Base-by-base conservation (phyloP, 331 rosid genomes). In the Spiraea crenata region DNA sequence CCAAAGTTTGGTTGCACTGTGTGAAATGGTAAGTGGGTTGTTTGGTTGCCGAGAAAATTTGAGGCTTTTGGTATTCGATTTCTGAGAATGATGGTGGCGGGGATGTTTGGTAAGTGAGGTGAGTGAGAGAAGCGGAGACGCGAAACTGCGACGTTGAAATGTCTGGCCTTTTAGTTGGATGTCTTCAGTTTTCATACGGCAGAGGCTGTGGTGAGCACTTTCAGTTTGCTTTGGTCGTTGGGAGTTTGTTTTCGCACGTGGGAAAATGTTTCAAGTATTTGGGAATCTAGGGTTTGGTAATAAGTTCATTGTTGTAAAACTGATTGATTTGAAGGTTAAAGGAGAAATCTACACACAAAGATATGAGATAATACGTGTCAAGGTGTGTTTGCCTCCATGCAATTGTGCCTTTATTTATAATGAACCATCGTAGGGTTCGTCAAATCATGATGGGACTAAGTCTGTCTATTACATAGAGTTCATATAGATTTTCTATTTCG, bases 71-170 rank as follows among this genome's bases (percentile, higher is more conserved):
- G 58, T 9, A 48, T 48, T 49, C 46, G 62, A 13, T 12, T 13
- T 20, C 1, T 12, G 20, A 67, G 31, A 25, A 25, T 25, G 31
- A 17, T 10, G 70, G 48, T n/a, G 1, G 71, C 59, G 37, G 47
- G 56, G 41, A 8, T 2, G 1, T 40, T 11, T 38, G 61, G 39
- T 39, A 20, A 39, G 70, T 20, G 69, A 63, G 71, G 25, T 19
- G 54, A 64, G 34, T 47, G 31, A 56, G 64, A 31, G 54, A 69
- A 47, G 73, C 63, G 73, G 63, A 69, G 51, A 54, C 42, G 39
- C 73, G 63, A 8, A 69, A 68, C n/a, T 10, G 20, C 14, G 62
- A 19, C 47, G 60, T 4, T 10, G 5, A 37, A 50, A 0, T 16
- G 0, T 37, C 13, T 6, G 63, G 17, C 2, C 17, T 12, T 25